Base-by-base conservation (phyloP, 73 alveolate genomes). In the Paramecium bursaria region DNA sequence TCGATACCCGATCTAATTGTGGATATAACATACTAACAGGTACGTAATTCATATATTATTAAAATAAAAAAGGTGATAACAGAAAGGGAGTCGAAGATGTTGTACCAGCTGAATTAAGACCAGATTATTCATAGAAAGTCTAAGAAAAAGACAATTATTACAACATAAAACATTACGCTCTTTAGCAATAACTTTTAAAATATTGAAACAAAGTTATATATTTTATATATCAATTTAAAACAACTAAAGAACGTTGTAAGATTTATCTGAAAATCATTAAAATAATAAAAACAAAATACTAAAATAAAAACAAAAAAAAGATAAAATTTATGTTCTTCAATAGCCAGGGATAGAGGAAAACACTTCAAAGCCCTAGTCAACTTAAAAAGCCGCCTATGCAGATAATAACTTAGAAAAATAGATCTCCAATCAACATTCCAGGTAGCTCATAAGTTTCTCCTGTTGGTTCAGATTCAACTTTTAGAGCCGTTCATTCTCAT, bases 1-100 rank as follows among this genome's bases (percentile, higher is more conserved):
- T 97, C 14, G 99, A 97, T 79, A 85, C 92, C 47, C 92, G 96
- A 80, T 86, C 95, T 15, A 97, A 95, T 79, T 92, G 97, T 51
- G 98, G 98, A 26, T 97, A 90, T 86, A 97, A 97, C 85, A 86
- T 95, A 48, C 85, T 97, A 42, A 95, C 95, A 60, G 99, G 99
- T 79, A 50, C 17, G 13, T 57, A 10, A n/a, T n/a, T n/a, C n/a
- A n/a, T n/a, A 11, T 2, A 13, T 25, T 13, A 23, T 4, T n/a
- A 27, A 30, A n/a, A 2, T 7, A 17, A 26, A 51, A 51, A 17
- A 57, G 76, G 76, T 13, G 21, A 27, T 26, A 50, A 57, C 1
- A 57, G 76, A 57, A 1, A 57, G 51, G 76, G 76, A 0, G 26
- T 57, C 17, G 76, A 57, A 30, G 2, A 57, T 2, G 33, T 57